These are phyloP conservation scores for Cladosporium halotolerans DNA, from an alignment of 2,329 filamentous ascomycete genomes.

Conservation along the genomic window DNA sequence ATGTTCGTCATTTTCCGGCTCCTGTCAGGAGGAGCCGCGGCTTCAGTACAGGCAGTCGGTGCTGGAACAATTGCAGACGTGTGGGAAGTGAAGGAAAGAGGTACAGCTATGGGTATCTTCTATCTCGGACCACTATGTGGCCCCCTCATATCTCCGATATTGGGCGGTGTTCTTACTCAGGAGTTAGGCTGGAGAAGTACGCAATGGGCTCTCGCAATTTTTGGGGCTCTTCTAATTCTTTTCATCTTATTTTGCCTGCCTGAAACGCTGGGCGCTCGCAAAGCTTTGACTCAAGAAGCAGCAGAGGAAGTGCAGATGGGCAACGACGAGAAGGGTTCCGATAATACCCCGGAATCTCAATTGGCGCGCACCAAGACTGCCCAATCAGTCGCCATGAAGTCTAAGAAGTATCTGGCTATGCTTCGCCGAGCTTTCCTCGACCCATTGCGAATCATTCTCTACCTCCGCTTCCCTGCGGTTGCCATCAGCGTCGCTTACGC, in stretches of 20 bases:
- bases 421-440: slow-evolving; percentile 62
- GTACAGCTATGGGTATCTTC: slow-evolving; percentile 75
- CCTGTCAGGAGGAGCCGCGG: slow-evolving; percentile 67
- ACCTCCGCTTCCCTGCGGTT: slow-evolving; percentile 69
- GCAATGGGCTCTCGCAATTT: slow-evolving; percentile 70
- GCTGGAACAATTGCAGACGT: slow-evolving; percentile 78
- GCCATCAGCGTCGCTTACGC: slow-evolving; percentile 67
- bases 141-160: slow-evolving; percentile 67
- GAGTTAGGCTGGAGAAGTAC: slow-evolving; percentile 68
- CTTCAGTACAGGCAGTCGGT: slow-evolving; percentile 75
- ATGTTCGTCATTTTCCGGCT: slow-evolving; percentile 76
- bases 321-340: slow-evolving; percentile 18
- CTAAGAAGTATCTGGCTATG: slow-evolving; percentile 47
- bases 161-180: slow-evolving; percentile 67
- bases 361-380: slow-evolving; percentile 51
- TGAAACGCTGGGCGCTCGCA: slow-evolving; percentile 50
- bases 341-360: slow-evolving; percentile 14
- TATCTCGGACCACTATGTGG: slow-evolving; percentile 73
- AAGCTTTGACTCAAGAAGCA: slow-evolving; percentile 26
- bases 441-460: slow-evolving; percentile 63
- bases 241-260: slow-evolving; percentile 57
- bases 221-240: slow-evolving; percentile 54
- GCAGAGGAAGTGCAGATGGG: slow-evolving; percentile 22
- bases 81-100: slow-evolving; percentile 67
- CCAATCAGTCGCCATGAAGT: slow-evolving; percentile 54